Evolutionary conservation across 176 grass and related monocot genomes (phyloP), one percentile per base, ranked within the genome.

Genomic region (Avena sativa): DNA sequence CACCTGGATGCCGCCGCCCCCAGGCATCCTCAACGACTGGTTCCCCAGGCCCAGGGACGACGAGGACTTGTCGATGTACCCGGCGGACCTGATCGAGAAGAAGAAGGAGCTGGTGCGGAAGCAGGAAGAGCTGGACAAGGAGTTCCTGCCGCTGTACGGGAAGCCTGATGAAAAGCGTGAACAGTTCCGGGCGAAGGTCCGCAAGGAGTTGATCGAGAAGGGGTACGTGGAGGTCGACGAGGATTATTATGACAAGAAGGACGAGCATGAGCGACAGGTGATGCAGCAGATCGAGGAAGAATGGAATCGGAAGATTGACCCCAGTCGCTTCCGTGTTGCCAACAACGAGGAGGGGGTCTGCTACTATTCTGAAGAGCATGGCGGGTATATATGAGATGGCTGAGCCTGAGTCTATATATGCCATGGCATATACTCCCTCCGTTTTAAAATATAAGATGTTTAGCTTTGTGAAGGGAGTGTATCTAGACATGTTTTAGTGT

Each of bases 171-270:
- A 49, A 4, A 12, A 23, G 3, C 1, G 1, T 2, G 71, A 0
- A 12, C n/a, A 3, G n/a, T 74, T 74, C 12, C 44, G 21, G 71
- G 71, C n/a, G 44, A 74, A 25, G 71, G 71, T 74, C n/a, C 71
- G 44, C n/a, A 26, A 0, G n/a, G 71, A 74, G 12, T 0, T 49
- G 44, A 49, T 74, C 44, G 20, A 73, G 40, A 72, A 72, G 69
- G 69, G 69, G 19, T 72, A 47, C 10, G 40, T 44, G 19, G 40
- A 73, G 70, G 70, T 73, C 2, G 43, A 73, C 5, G 43, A 49
- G 47, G 71, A 74, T 12, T 74, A 9, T n/a, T 49, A 74, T 4
- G 71, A 74, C 11, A 74, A 49, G 43, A 25, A 48, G 44, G 71
- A 14, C 2, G 5, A 12, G 8, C 12, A 14, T 13, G n/a, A 48